Evolutionary conservation across 2,329 filamentous ascomycete species (phyloP), one percentile per base, ranked within the genome.

Genomic region (Aspergillus neotritici): DNA sequence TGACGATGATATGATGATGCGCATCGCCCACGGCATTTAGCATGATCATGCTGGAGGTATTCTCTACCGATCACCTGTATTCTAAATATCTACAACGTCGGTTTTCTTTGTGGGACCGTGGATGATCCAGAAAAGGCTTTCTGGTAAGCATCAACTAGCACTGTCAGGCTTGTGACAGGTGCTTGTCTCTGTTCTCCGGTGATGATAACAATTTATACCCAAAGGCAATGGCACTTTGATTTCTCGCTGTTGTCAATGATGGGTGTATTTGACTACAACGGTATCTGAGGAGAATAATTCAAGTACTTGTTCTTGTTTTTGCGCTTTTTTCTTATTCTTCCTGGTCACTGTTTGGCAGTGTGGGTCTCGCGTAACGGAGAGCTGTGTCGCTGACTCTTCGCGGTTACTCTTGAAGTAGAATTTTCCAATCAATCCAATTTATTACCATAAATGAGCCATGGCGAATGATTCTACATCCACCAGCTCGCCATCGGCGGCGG

Each of bases 201-300:
- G 71, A 74, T 74, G 70, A 74, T 64, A 60, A 56, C 52, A 51
- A 44, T 33, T 51, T 58, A 66, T 60, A 58, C 52, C 53, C 48
- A 47, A 61, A 74, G 70, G 63, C 66, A 67, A 61, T 58, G 63
- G 65, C 69, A 71, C 64, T 43, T 70, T 73, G 70, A 73, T 72
- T 75, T 75, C 71, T 70, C 66, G 70, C 69, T 64, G 61, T 65
- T 66, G 67, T 67, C 71, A 52, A 66, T 75, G 71, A 64, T 66
- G 45, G 50, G 61, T 65, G 76, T 73, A 73, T 77, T 76, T 83
- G 86, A 93, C 87, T 93, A 93, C 86, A 91, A 93, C 87, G 87
- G 87, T 93, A 93, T 93, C 87, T 93, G 87, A 93, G 78, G 77
- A 74, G 74, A 67, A 60, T 47, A 46, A 41, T 32, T 52, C 39